phyloP scores from a whole-genome alignment of 2,329 filamentous ascomycete species.

The Paracoccidioides lutzii region DNA sequence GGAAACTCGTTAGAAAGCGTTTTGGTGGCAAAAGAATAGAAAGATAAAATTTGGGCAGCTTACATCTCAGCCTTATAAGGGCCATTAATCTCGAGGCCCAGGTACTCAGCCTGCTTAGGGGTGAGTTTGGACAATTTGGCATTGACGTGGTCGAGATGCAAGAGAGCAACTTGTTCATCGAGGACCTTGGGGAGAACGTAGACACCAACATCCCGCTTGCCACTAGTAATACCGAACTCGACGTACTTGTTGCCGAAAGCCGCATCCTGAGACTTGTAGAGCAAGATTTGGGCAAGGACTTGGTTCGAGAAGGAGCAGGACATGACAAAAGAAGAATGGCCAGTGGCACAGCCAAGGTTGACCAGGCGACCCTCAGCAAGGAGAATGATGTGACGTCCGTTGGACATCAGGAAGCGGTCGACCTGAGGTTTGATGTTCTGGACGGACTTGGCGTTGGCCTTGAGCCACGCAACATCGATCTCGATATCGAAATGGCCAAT shows the following conservation, averaged over 20 bases:
- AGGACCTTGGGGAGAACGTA: conserved; percentile 98
- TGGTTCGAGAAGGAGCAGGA: conserved; percentile 99
- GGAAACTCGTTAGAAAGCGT: conserved; percentile 17
- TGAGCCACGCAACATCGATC: conserved; percentile 99
- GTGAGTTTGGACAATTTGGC: conserved; percentile 83
- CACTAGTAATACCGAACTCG: conserved; percentile 85
- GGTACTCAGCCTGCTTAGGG: conserved; percentile 83
- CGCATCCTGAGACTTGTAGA: conserved; percentile 85
- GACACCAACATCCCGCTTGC: conserved; percentile 82
- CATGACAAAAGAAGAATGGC: conserved; percentile 99
- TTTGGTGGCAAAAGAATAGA: background rate
- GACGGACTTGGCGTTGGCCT: conserved; percentile 84
- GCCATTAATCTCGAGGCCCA: conserved; percentile 71
- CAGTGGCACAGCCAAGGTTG: conserved; percentile 97
- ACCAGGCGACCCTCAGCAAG: conserved; percentile 96
- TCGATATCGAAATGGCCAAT: conserved; percentile 99
- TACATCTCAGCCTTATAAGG: conserved; percentile 96
- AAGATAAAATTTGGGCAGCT: conserved; percentile 1
- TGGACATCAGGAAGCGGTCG: conserved; percentile 91
- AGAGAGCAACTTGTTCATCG: conserved; percentile 92
- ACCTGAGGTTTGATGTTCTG: conserved; percentile 99
- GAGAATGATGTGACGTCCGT: conserved; percentile 93
- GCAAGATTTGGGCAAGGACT: conserved; percentile 96
- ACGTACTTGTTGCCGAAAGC: conserved; percentile 87
- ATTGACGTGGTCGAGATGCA: conserved; percentile 88